Conservation (phyloP, 2,329 filamentous ascomycete species). For the Phialemoniopsis sp. region DNA sequence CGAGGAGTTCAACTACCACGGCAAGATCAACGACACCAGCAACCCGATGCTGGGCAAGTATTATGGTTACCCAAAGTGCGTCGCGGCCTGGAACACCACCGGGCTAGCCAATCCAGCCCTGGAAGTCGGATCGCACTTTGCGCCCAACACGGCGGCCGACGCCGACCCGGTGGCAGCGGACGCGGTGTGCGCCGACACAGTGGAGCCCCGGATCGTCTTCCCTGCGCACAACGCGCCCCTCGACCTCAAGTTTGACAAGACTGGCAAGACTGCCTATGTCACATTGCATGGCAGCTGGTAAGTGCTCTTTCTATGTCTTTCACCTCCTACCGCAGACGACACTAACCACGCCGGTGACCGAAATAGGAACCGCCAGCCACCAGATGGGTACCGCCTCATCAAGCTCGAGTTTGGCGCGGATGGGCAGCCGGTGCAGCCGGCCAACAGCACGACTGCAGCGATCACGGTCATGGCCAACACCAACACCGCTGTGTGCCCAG, state of each 20-base stretch:
- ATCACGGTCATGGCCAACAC: conserved; percentile 45
- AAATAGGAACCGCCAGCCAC: conserved; percentile 19
- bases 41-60: conserved; percentile 33
- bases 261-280: conserved; percentile 52
- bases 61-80: conserved; percentile 62
- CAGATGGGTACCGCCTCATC: conserved; percentile 32
- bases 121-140: conserved; percentile 29
- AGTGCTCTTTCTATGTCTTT: conserved; percentile 2
- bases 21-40: conserved; percentile 37
- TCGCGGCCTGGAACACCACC: conserved; percentile 47
- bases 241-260: conserved; percentile 56
- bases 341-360: conserved; percentile 6
- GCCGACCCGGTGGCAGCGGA: conserved; percentile 13
- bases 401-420: conserved; percentile 25
- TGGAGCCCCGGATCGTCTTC: conserved; percentile 40
- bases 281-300: conserved; percentile 60
- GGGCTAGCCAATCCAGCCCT: conserved; percentile 25
- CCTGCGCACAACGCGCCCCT: conserved; percentile 59
- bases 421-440: conserved; percentile 25
- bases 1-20: conserved; percentile 63
- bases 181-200: conserved; percentile 19
- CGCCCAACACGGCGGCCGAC: conserved; percentile 13
- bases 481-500: conserved; percentile 20
- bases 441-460: conserved; percentile 33
- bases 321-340: conserved; percentile 12